A percentile compares a stretch with the other conserved stretches of the same genome.
phyloP scores from a whole-genome alignment of 1,139 yeast genomes.

The Debaryomyces subglobosus region DNA sequence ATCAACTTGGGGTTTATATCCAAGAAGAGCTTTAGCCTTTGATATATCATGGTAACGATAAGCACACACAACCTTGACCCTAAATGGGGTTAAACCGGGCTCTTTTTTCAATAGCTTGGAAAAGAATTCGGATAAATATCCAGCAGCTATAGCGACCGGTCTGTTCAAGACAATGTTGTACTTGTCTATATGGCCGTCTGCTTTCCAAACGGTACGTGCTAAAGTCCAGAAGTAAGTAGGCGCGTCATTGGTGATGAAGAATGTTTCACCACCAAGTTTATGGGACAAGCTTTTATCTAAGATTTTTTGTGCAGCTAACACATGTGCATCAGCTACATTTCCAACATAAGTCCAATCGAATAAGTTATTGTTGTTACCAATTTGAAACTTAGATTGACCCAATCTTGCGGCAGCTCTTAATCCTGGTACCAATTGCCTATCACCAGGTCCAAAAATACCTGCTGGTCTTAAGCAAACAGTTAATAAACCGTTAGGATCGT shows the following conservation, averaged over 20 bases:
- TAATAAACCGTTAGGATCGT: constrained; percentile 55
- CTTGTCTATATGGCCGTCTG: constrained; percentile 82
- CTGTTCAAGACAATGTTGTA: constrained; percentile 69
- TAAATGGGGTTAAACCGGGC: constrained; percentile 94
- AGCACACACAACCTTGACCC: constrained; percentile 94
- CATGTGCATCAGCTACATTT: constrained; percentile 97
- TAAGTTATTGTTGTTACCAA: constrained; percentile 90
- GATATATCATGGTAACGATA: constrained; percentile 89
- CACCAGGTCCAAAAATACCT: constrained; percentile 99
- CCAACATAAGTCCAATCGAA: constrained; percentile 99
- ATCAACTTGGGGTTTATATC: constrained; percentile 78
- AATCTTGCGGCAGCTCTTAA: constrained; percentile 77
- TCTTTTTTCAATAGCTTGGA: constrained; percentile 75
- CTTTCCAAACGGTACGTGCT: constrained; percentile 96
- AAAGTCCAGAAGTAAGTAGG: constrained; percentile 98
- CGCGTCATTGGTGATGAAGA: constrained; percentile 89
- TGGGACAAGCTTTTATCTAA: constrained; percentile 44
- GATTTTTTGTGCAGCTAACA: constrained; percentile 81
- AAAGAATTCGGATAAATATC: constrained; percentile 75
- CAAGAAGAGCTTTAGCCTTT: constrained; percentile 79
- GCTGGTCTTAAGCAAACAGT: constrained; percentile 95
- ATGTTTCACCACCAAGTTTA: constrained; percentile 78
- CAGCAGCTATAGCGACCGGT: constrained; percentile 75
- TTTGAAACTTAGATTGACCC: constrained; percentile 90
- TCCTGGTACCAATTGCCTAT: constrained; percentile 94